Conservation (phyloP, 257 asterid species). For the Lycium barbarum region DNA sequence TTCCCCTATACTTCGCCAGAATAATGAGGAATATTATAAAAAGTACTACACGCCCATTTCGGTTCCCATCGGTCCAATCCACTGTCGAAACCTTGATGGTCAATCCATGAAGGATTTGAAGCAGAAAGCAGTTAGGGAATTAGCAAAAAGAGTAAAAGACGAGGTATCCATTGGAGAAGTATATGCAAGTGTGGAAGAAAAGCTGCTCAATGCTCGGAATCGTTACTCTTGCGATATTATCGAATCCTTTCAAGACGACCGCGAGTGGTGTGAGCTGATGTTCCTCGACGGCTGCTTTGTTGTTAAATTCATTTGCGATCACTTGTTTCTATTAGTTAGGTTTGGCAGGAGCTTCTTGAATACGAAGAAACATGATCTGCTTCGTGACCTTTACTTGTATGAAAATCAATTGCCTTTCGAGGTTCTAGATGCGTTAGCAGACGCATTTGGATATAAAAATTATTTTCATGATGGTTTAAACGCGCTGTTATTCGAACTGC, state of each 20-base stretch:
- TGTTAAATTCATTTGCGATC: background rate
- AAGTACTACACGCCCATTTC: background rate
- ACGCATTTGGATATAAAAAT: background rate
- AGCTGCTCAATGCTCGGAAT: background rate
- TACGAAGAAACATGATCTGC: background rate
- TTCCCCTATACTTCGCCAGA: background rate
- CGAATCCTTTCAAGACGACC: too few species aligned
- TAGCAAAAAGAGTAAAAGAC: background rate
- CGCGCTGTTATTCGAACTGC: background rate
- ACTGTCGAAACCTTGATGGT: background rate
- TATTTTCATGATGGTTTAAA: rapidly evolving
- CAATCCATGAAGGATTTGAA: background rate
- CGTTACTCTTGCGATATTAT: too few species aligned
- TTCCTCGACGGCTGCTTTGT: too few species aligned
- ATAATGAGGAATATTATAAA: rapidly evolving
- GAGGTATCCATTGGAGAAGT: background rate
- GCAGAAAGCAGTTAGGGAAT: background rate
- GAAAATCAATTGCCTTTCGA: background rate
- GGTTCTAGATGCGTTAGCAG: background rate
- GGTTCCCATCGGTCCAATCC: background rate
- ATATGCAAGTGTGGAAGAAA: background rate
- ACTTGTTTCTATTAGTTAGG: too few species aligned
- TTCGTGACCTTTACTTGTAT: background rate
- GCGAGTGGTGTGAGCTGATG: too few species aligned
- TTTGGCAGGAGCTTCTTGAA: too few species aligned